Evolutionary conservation across 768 basidiomycete genomes (phyloP).

Genomic region (Rhizopogon roseolus): DNA sequence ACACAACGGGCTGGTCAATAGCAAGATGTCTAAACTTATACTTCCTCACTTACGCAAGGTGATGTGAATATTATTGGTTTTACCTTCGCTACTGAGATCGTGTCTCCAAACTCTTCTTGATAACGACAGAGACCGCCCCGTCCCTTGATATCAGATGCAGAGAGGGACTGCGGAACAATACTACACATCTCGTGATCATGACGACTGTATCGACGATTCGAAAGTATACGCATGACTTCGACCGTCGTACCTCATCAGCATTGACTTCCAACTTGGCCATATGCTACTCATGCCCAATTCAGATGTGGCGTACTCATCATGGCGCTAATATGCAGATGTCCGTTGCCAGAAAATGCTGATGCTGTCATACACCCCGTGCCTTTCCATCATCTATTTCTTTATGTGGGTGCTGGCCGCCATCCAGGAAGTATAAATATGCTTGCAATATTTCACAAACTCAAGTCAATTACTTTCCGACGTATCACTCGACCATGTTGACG

Average conservation of each 20-base stretch:
- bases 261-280: neutral
- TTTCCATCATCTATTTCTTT: neutral
- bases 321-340: neutral
- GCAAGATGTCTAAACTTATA: neutral
- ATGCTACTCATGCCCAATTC: neutral
- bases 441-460: neutral
- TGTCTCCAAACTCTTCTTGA: neutral
- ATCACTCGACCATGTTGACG: slow-evolving; percentile 11
- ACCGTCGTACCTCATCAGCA: neutral
- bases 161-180: neutral
- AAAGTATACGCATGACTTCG: neutral
- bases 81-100: neutral
- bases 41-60: neutral
- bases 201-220: too few relatives aligned
- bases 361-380: neutral
- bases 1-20: neutral
- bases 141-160: neutral
- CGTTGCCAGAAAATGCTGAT: neutral
- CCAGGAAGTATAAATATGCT: neutral
- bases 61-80: too few relatives aligned
- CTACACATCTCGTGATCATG: neutral
- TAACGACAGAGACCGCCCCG: neutral
- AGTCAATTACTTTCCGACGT: neutral
- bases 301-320: neutral
- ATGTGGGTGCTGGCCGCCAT: neutral